Percentiles rank a stretch among this genome's conserved stretches.
Evolutionary conservation across 768 basidiomycete genomes (phyloP).

Genomic region (Boletus vermiculosoides): DNA sequence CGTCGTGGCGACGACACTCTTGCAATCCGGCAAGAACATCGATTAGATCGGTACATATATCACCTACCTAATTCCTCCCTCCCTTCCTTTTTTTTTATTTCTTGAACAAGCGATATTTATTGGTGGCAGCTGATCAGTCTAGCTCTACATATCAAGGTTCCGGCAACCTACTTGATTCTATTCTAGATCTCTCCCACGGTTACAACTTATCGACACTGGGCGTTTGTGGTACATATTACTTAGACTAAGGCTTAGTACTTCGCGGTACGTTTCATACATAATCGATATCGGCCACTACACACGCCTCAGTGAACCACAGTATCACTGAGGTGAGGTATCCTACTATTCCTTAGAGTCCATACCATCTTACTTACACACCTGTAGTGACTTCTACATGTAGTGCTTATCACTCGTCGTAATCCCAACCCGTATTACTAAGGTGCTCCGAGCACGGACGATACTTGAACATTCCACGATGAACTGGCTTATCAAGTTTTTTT

Average conservation of each 20-base stretch:
- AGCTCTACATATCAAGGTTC: background rate
- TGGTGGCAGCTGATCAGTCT: background rate
- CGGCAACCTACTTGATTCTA: background rate
- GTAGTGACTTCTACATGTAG: background rate
- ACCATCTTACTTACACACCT: background rate
- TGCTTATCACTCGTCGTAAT: background rate
- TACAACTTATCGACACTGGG: background rate
- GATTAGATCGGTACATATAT: slow-evolving; percentile 39
- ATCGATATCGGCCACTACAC: background rate
- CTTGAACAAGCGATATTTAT: background rate
- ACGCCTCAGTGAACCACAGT: too few relatives aligned
- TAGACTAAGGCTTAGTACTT: background rate
- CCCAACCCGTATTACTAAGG: background rate
- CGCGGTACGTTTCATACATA: background rate
- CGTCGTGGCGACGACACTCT: slow-evolving; percentile 51
- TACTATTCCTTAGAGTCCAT: background rate
- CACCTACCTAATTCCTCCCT: background rate
- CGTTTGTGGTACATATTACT: background rate
- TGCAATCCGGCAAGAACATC: slow-evolving; percentile 62
- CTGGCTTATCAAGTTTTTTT: background rate
- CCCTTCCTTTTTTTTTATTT: background rate
- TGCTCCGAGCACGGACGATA: background rate
- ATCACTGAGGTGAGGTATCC: too few relatives aligned
- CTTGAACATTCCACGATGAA: background rate
- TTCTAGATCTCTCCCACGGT: background rate